Evolutionary conservation across 768 basidiomycete species (phyloP), one percentile per base, ranked within the genome.

Genomic region (Cystofilobasidium ferigula): DNA sequence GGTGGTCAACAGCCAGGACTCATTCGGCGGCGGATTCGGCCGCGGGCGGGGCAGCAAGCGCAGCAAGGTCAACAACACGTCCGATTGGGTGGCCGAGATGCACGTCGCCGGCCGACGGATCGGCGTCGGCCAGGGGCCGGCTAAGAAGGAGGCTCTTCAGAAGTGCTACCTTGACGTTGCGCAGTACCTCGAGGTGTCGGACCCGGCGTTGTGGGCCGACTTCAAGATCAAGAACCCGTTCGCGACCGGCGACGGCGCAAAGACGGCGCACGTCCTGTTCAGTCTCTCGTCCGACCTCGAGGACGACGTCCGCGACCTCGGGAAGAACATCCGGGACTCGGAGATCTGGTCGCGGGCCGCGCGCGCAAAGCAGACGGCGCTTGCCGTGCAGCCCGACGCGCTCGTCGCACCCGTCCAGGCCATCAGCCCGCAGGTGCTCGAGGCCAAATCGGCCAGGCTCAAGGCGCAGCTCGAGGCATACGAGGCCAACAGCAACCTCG

Each of bases 161-260:
- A 81, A 82, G 69, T 89, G 86, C 73, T 94, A 87, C 74, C 82
- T 95, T 56, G 93, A 97, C 74, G 90, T 90, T 68, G 82, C 86
- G 0, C 82, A 84, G 61, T 94, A 95, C 74, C 82, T 97, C 65
- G 87, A 93, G 74, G 80, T 78, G 63, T 93, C 89, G 74, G 93
- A 97, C 74, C 79, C 81, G 0, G 80, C 80, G 0, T 80, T 97
- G 30, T 97, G 93, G 93, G 78, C 80, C 63, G 78, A 81, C 26
- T 97, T 85, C 73, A 79, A 82, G 3, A 86, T 87, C 30, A 81
- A 83, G 59, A 83, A 85, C 69, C 80, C 65, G 10, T 42, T 89
- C 30, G 86, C 85, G 20, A 76, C 86, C 72, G 87, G 85, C 42
- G 30, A 34, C 40, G 53, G 59, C 18, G 26, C 22, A 1, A 56